phyloP scores from a whole-genome alignment of 2,329 filamentous ascomycete genomes.

The Colletotrichum paranaense region DNA sequence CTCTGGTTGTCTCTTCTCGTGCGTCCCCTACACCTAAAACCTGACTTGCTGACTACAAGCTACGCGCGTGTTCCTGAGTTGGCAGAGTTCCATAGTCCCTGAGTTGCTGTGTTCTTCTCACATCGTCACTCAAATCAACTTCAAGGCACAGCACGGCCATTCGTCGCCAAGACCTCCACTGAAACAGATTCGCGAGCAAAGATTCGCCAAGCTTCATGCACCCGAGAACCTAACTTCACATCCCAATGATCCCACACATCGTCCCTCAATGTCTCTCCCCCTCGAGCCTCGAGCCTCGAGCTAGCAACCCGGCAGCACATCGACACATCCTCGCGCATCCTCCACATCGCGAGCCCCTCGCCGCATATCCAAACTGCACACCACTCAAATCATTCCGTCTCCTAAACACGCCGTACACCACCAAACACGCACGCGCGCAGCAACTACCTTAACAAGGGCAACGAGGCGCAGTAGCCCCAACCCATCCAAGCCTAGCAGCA shows the following conservation, averaged over 20 bases:
- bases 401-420: not conserved
- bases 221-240: constrained; percentile 14
- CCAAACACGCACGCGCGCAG: not conserved
- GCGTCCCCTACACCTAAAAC: constrained; percentile 2
- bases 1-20: not conserved
- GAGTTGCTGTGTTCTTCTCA: not conserved
- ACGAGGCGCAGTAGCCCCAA: constrained; percentile 17
- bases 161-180: constrained; percentile 26
- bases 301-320: constrained; percentile 9
- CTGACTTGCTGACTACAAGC: not conserved
- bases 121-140: constrained; percentile 10
- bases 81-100: not conserved
- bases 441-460: not conserved
- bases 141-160: constrained; percentile 30
- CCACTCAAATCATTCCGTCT: constrained; percentile 15
- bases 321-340: not conserved
- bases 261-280: not conserved
- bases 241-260: not conserved
- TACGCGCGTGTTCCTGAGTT: not conserved
- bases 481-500: not conserved
- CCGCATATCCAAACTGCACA: not conserved
- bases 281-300: constrained; percentile 1
- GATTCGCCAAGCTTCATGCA: constrained; percentile 36
- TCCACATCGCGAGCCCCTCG: constrained; percentile 7
- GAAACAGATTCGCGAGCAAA: constrained; percentile 32